Conservation (phyloP, 306 rosid genomes). For the Rosa multiflora region DNA sequence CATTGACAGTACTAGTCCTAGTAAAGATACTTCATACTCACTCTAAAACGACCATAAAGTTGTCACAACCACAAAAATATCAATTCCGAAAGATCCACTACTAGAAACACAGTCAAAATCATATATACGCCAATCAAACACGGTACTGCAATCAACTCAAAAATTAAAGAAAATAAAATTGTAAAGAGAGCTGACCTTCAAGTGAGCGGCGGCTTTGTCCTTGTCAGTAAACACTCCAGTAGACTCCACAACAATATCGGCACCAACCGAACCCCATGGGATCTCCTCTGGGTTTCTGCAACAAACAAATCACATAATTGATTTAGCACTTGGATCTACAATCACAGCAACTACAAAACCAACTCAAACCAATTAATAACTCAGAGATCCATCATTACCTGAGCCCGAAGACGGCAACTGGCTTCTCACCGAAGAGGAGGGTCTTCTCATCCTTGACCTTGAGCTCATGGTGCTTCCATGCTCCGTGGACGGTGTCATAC, state of each 20-base stretch:
- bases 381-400: slow-evolving; percentile 39
- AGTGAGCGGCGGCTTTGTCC: slow-evolving; percentile 85
- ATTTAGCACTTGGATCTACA: neutral
- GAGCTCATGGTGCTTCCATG: slow-evolving; percentile 80
- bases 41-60: no score
- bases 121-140: neutral
- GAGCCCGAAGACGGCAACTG: slow-evolving; percentile 69
- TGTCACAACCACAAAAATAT: neutral
- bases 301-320: neutral
- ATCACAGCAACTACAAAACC: neutral
- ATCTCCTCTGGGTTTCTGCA: slow-evolving; percentile 85
- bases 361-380: neutral
- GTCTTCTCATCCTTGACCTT: slow-evolving; percentile 87
- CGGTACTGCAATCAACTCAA: neutral
- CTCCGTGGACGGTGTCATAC: slow-evolving; percentile 83
- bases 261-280: slow-evolving; percentile 79
- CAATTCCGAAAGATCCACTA: neutral
- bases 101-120: neutral
- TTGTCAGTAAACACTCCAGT: slow-evolving; percentile 92
- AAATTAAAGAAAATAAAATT: neutral
- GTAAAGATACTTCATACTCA: no score
- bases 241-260: slow-evolving; percentile 73
- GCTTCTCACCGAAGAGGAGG: slow-evolving; percentile 83
- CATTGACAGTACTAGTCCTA: neutral
- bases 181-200: slow-evolving; percentile 52